These are phyloP conservation scores for Xylogone sp. DNA, from an alignment of 2,329 filamentous ascomycete species.

Conservation along the genomic window DNA sequence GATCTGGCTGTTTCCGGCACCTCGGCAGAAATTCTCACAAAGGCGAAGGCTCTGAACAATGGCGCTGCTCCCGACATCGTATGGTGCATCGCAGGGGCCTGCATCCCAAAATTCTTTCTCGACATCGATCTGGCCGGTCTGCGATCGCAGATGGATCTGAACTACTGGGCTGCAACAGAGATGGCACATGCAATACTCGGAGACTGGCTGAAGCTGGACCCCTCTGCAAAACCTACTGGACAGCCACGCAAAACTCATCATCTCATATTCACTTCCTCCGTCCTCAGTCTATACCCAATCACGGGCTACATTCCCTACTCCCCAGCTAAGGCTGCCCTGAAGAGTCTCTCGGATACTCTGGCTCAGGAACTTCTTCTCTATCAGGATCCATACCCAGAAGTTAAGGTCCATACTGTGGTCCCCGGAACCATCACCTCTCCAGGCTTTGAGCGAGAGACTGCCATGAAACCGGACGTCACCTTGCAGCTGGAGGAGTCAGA, in stretches of 20 bases:
- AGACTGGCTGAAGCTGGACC: conserved; percentile 60
- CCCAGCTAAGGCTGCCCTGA: conserved; percentile 80
- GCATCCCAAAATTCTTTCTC: conserved; percentile 71
- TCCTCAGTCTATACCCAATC: conserved; percentile 70
- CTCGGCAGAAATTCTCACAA: conserved; percentile 63
- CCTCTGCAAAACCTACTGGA: conserved; percentile 15
- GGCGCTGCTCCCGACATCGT: conserved; percentile 74
- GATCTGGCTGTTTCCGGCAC: conserved; percentile 73
- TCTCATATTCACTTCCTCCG: conserved; percentile 82
- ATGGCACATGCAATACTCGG: conserved; percentile 77
- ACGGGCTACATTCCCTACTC: conserved; percentile 82
- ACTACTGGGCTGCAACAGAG: conserved; percentile 85
- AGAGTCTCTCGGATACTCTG: conserved; percentile 77
- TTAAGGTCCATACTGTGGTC: conserved; percentile 77
- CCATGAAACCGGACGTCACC: conserved; percentile 76
- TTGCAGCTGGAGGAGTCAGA: conserved; percentile 79
- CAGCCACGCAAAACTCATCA: conserved; percentile 58
- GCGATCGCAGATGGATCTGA: conserved; percentile 82
- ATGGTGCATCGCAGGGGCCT: conserved; percentile 82
- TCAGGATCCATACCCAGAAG: conserved; percentile 56
- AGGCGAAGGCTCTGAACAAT: conserved; percentile 77
- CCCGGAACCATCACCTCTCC: conserved; percentile 80
- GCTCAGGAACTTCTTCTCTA: conserved; percentile 84
- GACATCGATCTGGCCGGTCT: conserved; percentile 66
- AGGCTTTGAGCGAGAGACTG: conserved; percentile 72